Conservation (phyloP, 805 yeast genomes). For the Schwanniomyces vanrijiae region DNA sequence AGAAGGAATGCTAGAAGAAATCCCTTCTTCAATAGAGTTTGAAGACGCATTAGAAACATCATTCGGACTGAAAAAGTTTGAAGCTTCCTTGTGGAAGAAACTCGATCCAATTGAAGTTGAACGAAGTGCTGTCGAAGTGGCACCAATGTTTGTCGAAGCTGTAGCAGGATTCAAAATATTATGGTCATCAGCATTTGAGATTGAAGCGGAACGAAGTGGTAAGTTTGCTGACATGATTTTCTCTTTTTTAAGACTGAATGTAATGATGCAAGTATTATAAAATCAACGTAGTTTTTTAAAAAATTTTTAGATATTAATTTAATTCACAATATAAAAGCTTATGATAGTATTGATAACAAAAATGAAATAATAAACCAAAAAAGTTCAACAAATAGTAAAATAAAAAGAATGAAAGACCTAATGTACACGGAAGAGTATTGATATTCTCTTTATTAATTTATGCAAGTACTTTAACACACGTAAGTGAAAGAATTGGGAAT, state of each 20-base stretch:
- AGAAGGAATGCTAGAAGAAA: slow-evolving; percentile 2
- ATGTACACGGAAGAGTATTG: slow-evolving; percentile 8
- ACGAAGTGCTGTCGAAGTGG: slow-evolving; percentile 6
- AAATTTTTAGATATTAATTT: neutral
- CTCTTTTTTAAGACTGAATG: neutral
- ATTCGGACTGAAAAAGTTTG: slow-evolving; percentile 18
- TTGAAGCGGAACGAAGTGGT: slow-evolving; percentile 22
- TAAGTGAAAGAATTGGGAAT: neutral
- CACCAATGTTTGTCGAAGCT: neutral
- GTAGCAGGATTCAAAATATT: neutral
- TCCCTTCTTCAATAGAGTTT: slow-evolving; percentile 9
- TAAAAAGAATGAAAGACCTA: slow-evolving; percentile 3
- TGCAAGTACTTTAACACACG: slow-evolving; percentile 1
- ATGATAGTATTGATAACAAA: neutral
- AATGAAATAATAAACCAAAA: slow-evolving; percentile 1
- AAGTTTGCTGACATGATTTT: slow-evolving; percentile 14
- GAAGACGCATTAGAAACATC: slow-evolving; percentile 8
- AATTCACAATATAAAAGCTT: neutral
- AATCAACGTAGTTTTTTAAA: neutral
- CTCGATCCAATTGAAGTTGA: slow-evolving; percentile 17
- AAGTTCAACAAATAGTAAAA: slow-evolving; percentile 2
- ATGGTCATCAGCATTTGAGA: slow-evolving; percentile 10
- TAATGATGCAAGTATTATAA: neutral
- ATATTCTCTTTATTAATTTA: neutral
- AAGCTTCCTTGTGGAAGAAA: slow-evolving; percentile 25